A percentile compares a stretch with the other conserved stretches of the same genome.
Conservation (phyloP, 2,329 filamentous ascomycete genomes). For the Hymenoscyphus linearis region DNA sequence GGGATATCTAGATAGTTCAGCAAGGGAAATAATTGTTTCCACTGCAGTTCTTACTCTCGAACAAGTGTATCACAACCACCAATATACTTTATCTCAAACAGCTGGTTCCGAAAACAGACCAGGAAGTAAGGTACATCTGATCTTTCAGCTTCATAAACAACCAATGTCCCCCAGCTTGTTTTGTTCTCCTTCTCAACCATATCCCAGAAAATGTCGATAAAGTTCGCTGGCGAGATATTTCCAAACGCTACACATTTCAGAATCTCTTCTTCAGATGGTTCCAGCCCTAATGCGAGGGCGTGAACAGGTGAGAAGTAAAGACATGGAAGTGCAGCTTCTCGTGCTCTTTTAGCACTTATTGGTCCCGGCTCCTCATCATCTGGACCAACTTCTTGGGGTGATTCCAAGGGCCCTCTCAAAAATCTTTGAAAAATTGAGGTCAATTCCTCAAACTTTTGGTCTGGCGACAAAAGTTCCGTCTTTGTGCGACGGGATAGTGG, state of each 20-base stretch:
- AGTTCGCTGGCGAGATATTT: constrained; percentile 9
- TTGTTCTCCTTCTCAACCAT: constrained; percentile 5
- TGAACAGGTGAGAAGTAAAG: constrained; percentile 5
- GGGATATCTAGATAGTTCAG: constrained; percentile 9
- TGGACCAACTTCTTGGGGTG: neutral
- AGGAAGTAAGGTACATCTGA: constrained; percentile 5
- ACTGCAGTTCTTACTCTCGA: constrained; percentile 11
- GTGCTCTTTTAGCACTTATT: neutral
- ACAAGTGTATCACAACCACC: constrained; percentile 14
- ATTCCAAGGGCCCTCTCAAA: neutral
- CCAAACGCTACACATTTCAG: constrained; percentile 7
- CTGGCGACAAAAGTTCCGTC: too few species aligned
- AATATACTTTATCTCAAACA: constrained; percentile 17
- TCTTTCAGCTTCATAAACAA: constrained; percentile 12
- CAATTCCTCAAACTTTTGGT: neutral
- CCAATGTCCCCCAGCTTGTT: neutral
- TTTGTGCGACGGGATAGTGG: neutral
- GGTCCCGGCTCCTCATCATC: neutral
- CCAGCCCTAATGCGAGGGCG: constrained; percentile 2
- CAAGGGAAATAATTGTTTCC: neutral
- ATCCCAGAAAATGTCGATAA: constrained; percentile 12
- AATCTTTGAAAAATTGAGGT: neutral
- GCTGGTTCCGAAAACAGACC: constrained; percentile 7
- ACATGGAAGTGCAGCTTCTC: neutral
- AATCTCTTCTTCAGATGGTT: constrained; percentile 7